These are phyloP conservation scores for Hypholoma fasciculare DNA, from an alignment of 768 basidiomycete species.

Conservation along the genomic window DNA sequence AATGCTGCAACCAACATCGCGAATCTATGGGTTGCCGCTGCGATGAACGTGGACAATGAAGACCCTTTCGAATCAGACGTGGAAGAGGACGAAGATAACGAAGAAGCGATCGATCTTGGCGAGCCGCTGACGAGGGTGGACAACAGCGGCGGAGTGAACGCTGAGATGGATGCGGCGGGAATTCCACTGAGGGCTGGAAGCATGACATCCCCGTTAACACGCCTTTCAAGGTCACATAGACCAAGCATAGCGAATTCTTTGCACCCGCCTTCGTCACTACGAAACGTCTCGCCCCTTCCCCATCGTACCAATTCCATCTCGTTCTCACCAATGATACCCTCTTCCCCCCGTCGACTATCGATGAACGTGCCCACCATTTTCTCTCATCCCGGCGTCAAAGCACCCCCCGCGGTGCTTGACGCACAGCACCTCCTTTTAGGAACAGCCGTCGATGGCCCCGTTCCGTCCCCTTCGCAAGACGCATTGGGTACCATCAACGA, in stretches of 20 bases:
- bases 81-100: constrained; percentile 36
- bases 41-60: constrained; percentile 92
- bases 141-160: neutral
- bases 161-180: neutral
- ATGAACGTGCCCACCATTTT: constrained; percentile 74
- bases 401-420: constrained; percentile 74
- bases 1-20: constrained; percentile 93
- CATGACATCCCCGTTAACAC: constrained; percentile 22
- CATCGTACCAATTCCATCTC: constrained; percentile 32
- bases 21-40: constrained; percentile 96
- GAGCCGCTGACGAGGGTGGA: neutral
- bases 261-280: constrained; percentile 33
- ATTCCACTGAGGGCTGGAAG: neutral
- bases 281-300: constrained; percentile 23
- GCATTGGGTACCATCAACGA: constrained; percentile 55
- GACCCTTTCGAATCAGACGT: constrained; percentile 70
- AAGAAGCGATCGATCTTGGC: constrained; percentile 23
- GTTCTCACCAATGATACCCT: constrained; percentile 33
- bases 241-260: constrained; percentile 28
- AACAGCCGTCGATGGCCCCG: constrained; percentile 32
- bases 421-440: constrained; percentile 62
- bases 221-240: constrained; percentile 24
- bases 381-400: constrained; percentile 77
- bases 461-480: constrained; percentile 27
- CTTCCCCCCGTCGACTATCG: constrained; percentile 56